These are phyloP conservation scores for Colletotrichum eleusines DNA, from an alignment of 2,329 filamentous ascomycete genomes.

Conservation along the genomic window DNA sequence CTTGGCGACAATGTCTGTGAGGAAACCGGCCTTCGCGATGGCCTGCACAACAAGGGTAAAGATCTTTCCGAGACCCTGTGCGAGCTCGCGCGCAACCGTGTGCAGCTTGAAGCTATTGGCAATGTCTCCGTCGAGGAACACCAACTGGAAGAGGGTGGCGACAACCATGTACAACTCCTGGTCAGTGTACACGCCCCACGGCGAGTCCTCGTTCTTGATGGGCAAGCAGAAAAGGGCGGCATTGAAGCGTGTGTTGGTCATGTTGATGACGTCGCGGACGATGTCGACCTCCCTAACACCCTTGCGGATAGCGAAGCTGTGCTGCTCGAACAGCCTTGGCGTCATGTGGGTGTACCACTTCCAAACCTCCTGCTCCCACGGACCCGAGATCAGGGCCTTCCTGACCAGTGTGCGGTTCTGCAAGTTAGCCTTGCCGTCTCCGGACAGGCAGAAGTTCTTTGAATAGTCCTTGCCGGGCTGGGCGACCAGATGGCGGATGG, in stretches of 20 bases:
- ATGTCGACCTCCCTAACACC: constrained; percentile 50
- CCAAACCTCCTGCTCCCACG: constrained; percentile 42
- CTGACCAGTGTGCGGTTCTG: constrained; percentile 57
- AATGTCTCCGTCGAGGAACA: constrained; percentile 68
- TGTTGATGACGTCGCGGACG: constrained; percentile 61
- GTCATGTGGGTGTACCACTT: constrained; percentile 44
- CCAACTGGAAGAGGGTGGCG: constrained; percentile 65
- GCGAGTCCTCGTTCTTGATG: constrained; percentile 64
- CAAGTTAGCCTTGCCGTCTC: constrained; percentile 55
- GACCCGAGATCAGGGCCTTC: constrained; percentile 51
- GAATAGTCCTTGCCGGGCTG: constrained; percentile 53
- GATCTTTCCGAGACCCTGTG: constrained; percentile 63
- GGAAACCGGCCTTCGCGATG: constrained; percentile 58
- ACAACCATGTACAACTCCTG: constrained; percentile 69
- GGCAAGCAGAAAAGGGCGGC: constrained; percentile 66
- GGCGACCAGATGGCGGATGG: constrained; percentile 66
- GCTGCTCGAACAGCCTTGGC: constrained; percentile 46
- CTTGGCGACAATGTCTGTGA: constrained; percentile 59
- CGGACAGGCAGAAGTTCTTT: constrained; percentile 63
- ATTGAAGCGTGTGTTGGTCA: constrained; percentile 67
- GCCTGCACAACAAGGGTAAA: constrained; percentile 65
- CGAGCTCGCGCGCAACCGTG: constrained; percentile 61
- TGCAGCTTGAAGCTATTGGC: constrained; percentile 68
- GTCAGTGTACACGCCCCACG: constrained; percentile 66
- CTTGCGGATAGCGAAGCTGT: constrained; percentile 45